phyloP scores from a whole-genome alignment of 495 filamentous ascomycete species.

The Astrocystis sublimbata region DNA sequence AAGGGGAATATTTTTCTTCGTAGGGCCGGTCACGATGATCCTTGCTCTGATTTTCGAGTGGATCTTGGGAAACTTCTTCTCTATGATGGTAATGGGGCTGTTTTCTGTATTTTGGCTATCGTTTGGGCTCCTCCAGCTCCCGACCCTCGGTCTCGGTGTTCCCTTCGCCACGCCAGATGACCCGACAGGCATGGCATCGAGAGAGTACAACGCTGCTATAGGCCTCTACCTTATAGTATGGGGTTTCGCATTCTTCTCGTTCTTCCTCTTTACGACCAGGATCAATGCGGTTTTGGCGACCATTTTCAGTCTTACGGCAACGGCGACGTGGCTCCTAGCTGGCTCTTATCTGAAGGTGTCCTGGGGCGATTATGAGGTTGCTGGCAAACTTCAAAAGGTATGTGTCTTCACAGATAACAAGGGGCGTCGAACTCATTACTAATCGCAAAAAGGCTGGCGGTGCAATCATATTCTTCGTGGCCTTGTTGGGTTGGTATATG shows the following conservation, averaged over 20 bases:
- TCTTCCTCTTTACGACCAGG: slow-evolving; percentile 52
- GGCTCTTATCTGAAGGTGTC: slow-evolving; percentile 51
- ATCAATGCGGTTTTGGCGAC: slow-evolving; percentile 52
- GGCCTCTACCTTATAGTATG: slow-evolving; percentile 53
- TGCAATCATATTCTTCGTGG: slow-evolving; percentile 51
- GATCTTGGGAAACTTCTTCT: slow-evolving; percentile 56
- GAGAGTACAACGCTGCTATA: slow-evolving; percentile 51
- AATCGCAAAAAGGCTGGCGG: slow-evolving; percentile 40
- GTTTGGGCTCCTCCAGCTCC: slow-evolving; percentile 55
- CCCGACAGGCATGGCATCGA: slow-evolving; percentile 45
- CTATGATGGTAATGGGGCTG: slow-evolving; percentile 59
- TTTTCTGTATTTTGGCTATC: slow-evolving; percentile 59
- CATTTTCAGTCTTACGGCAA: slow-evolving; percentile 51
- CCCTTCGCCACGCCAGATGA: slow-evolving; percentile 48
- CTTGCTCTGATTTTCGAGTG: slow-evolving; percentile 53
- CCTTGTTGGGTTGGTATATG: slow-evolving; percentile 56
- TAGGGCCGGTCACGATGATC: slow-evolving; percentile 50
- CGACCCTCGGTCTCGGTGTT: slow-evolving; percentile 49
- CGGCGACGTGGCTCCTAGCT: slow-evolving; percentile 46
- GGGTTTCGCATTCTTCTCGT: slow-evolving; percentile 55
- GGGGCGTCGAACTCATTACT: background rate
- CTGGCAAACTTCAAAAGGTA: slow-evolving; percentile 46
- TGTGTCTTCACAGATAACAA: slow-evolving; percentile 9
- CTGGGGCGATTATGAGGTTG: slow-evolving; percentile 41
- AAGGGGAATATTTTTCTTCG: slow-evolving; percentile 57